Base-by-base conservation (phyloP, 148 eudicot genomes). In the Rhododendron molle region DNA sequence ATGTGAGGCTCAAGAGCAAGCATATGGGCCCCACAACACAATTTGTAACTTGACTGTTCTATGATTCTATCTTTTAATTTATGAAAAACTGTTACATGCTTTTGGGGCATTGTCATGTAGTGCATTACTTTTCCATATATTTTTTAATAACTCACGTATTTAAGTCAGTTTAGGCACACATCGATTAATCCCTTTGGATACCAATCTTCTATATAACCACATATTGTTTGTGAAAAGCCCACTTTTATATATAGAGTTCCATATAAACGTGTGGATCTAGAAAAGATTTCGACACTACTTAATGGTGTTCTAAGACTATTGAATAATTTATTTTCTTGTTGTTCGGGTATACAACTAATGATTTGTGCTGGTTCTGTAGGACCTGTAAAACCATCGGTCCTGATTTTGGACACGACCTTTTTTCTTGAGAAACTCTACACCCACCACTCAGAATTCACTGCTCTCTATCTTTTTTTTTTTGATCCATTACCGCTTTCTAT, bases 171-270 rank as follows among this genome's bases (percentile, higher is more conserved):
- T 54, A 54, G 0, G 7, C 7, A 18, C 21, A 54, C 0, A 54
- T 54, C 0, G 20, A 54, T 23, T 4, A 4, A 0, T 16, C 4
- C 0, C 0, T 54, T 16, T 3, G 1, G 3, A 4, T 1, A 18
- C 60, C 30, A 65, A 65, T 65, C 13, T 10, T 65, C 5, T 10
- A n/a, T n/a, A 26, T 65, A n/a, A 65, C 30, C 71, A 62, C 72
- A n/a, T n/a, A 65, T n/a, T 60, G 28, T 8, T 23, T 4, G 28
- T 62, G 28, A 62, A 6, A 62, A 62, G 69, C 69, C 28, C 28
- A 54, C 5, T 52, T 5, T 52, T 20, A 7, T 6, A 40, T 23
- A 2, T 7, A 4, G 3, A n/a, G 28, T 62, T 23, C 12, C n/a
- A 23, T 62, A 23, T 7, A 23, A 62, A 62, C 0, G 4, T 62